Evolutionary conservation across 1,139 yeast species (phyloP), one percentile per base, ranked within the genome.

Genomic region (Arxiozyma slooffiae): DNA sequence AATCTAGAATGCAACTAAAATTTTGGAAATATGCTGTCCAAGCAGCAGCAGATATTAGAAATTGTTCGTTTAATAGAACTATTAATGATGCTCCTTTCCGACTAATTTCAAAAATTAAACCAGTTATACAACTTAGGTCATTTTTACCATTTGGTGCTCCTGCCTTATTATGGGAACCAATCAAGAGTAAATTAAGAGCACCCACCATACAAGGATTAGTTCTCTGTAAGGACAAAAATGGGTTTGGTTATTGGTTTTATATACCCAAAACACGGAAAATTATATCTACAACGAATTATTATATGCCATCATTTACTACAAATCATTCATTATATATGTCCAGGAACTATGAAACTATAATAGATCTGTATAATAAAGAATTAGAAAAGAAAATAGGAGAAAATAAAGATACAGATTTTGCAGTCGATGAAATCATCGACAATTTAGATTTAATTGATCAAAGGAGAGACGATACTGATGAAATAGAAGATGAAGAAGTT

Each of bases 11-110:
- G 16, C 41, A 40, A n/a, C n/a, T 21, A 7, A 44, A 38, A 38
- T 50, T 39, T 22, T 50, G 52, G 50, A 23, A 37, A 20, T 48
- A 48, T 39, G 52, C 52, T 14, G 50, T 42, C 2, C 39, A 30
- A 4, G 42, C 48, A 6, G 41, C 50, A 16, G 39, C 26, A 8
- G 41, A 50, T 23, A 46, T 47, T 3, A 22, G 52, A 21, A 50
- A 50, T 37, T 21, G 45, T 20, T n/a, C 38, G 11, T 40, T 20
- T 18, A 43, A 47, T 21, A 43, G 48, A 11, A 16, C 16, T 1
- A 43, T 44, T 3, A 30, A 41, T 9, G 24, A 20, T 8, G 41
- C 45, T 16, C 50, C 52, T 18, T 9, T 47, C 7, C 40, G 36
- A 11, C 4, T 23, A 16, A 40, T 39, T 5, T 47, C 48, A 6